Evolutionary conservation across 179 eudicot species (phyloP).

Genomic region (Heliamphora pulchella): DNA sequence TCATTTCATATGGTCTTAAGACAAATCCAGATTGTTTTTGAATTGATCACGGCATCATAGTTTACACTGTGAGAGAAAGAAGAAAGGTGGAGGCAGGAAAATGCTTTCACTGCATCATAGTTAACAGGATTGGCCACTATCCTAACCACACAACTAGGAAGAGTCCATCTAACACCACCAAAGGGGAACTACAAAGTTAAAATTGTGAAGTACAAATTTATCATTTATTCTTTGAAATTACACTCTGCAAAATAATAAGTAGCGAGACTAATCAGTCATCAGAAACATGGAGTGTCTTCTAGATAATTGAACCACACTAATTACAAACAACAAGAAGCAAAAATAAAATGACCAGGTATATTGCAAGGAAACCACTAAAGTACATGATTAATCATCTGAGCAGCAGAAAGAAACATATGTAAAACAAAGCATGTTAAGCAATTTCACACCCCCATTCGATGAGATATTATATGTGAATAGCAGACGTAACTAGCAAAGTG

Average conservation of each 20-base stretch:
- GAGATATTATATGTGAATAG: background rate
- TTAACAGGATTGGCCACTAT: background rate
- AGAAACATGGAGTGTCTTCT: background rate
- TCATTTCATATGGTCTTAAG: background rate
- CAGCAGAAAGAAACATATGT: background rate
- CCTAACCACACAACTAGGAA: slow-evolving; percentile 5
- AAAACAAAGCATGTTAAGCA: background rate
- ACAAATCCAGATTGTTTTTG: background rate
- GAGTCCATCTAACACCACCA: background rate
- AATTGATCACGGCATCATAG: background rate
- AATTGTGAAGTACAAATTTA: background rate
- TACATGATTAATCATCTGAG: background rate
- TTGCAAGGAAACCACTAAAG: background rate
- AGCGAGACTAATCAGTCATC: background rate
- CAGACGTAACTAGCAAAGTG: background rate
- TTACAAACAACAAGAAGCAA: slow-evolving; percentile 3
- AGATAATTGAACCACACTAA: background rate
- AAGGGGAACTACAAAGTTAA: background rate
- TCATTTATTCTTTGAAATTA: background rate
- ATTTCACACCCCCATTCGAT: background rate
- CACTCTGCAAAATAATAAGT: background rate
- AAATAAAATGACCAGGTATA: background rate
- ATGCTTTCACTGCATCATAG: background rate
- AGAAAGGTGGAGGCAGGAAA: background rate
- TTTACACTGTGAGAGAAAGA: background rate